Evolutionary conservation across 495 filamentous ascomycete species (phyloP), one percentile per base, ranked within the genome.

Genomic region (Podospora appendiculata): DNA sequence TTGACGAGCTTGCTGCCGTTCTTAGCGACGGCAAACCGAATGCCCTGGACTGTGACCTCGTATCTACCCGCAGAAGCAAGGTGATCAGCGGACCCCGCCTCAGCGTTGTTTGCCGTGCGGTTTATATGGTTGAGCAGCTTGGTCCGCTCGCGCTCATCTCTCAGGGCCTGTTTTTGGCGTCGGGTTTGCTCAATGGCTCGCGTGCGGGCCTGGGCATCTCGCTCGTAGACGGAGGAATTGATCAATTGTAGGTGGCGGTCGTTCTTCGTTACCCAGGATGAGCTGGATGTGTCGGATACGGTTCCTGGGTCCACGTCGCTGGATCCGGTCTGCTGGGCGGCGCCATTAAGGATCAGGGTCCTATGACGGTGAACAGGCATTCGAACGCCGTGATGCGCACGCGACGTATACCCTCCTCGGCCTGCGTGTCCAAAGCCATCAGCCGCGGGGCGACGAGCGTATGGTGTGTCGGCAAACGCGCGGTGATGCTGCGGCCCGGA

Each of bases 241-340:
- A 96, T 95, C 45, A 96, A 69, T 66, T 95, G 90, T 69, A 91
- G 80, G 58, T 94, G 89, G 48, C 89, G 86, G 57, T 90, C 90
- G 48, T 74, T 83, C 63, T 86, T 92, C 17, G 85, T 78, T 33
- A 95, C 81, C 86, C 89, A 94, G 10, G 80, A 71, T 9, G 72
- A 63, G 7, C 64, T 73, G 10, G 74, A 62, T 13, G 68, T 62
- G 40, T 74, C 70, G 43, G 68, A 61, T 39, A 61, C 39, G 45
- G 66, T 55, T 44, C 56, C 61, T 12, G 58, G 48, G 11, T 72
- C 66, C 51, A 55, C 50, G 9, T 65, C 56, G 45, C 57, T 52
- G 18, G 47, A 3, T 34, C 47, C 43, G 32, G 50, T 52, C 42
- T 55, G 57, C 46, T 53, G 65, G 18, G 60, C 52, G 33, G 58